phyloP scores from a whole-genome alignment of 192 early-diverging fungal genomes.

The Backusella tuberculispora region DNA sequence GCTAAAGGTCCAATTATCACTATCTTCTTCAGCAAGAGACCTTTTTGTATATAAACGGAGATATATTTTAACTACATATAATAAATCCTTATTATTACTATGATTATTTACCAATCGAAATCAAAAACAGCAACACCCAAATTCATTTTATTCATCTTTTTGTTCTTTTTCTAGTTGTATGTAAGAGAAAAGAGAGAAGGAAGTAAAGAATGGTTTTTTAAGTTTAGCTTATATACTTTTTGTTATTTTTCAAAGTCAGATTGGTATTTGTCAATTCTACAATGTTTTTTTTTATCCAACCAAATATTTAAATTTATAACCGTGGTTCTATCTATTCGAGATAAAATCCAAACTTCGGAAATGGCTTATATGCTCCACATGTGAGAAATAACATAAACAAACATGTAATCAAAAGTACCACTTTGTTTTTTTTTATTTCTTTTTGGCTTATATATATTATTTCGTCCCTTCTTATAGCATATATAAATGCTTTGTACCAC shows the following conservation, averaged over 20 bases:
- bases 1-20: slow-evolving; percentile 53
- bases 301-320: background rate
- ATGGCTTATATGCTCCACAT: too few species aligned
- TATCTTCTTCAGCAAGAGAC: slow-evolving; percentile 69
- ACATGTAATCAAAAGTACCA: too few species aligned
- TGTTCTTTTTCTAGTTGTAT: background rate
- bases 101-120: slow-evolving; percentile 65
- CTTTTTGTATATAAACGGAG: slow-evolving; percentile 31
- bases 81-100: background rate
- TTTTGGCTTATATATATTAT: too few species aligned
- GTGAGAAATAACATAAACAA: too few species aligned
- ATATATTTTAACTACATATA: background rate
- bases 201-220: background rate
- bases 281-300: background rate
- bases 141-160: background rate
- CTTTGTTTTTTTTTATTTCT: too few species aligned
- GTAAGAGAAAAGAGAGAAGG: background rate
- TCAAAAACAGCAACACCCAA: slow-evolving; percentile 60
- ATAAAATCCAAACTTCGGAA: too few species aligned
- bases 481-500: too few species aligned
- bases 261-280: too few species aligned
- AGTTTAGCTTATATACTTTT: slow-evolving; percentile 16
- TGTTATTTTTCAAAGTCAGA: background rate
- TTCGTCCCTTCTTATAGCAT: too few species aligned
- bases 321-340: background rate